Conservation (phyloP, 2,329 filamentous ascomycete genomes). For the Coniochaeta prunicola region DNA sequence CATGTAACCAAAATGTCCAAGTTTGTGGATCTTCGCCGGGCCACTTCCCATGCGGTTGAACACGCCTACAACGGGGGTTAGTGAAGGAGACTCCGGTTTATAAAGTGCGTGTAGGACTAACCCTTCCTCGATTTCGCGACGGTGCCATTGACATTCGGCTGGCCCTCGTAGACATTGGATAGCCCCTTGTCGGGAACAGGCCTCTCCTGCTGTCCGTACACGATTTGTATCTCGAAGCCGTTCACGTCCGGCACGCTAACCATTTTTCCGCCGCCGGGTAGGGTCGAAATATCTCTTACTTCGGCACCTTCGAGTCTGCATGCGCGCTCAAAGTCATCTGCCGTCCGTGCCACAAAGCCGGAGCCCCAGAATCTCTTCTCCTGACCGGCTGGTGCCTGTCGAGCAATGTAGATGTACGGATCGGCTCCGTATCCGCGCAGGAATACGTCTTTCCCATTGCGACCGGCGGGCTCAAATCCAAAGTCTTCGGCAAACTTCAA, state of each 20-base stretch:
- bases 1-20: slow-evolving; percentile 21
- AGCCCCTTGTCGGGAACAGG: background rate
- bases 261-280: slow-evolving; percentile 6
- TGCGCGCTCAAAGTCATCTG: slow-evolving; percentile 26
- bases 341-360: slow-evolving; percentile 21
- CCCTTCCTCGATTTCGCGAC: background rate
- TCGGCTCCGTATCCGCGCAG: slow-evolving; percentile 43
- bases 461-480: slow-evolving; percentile 15
- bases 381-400: slow-evolving; percentile 3
- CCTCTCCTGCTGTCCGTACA: background rate
- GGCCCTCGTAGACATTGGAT: background rate
- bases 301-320: background rate
- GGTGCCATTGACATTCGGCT: slow-evolving; percentile 8
- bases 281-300: background rate
- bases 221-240: background rate
- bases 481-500: slow-evolving; percentile 19
- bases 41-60: slow-evolving; percentile 22
- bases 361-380: slow-evolving; percentile 12
- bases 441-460: slow-evolving; percentile 26
- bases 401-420: slow-evolving; percentile 39
- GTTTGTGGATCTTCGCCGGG: slow-evolving; percentile 16
- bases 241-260: background rate
- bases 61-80: slow-evolving; percentile 11
- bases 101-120: background rate
- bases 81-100: background rate